These are phyloP conservation scores for Actinidia arguta DNA, from an alignment of 179 eudicot genomes.

Conservation along the genomic window DNA sequence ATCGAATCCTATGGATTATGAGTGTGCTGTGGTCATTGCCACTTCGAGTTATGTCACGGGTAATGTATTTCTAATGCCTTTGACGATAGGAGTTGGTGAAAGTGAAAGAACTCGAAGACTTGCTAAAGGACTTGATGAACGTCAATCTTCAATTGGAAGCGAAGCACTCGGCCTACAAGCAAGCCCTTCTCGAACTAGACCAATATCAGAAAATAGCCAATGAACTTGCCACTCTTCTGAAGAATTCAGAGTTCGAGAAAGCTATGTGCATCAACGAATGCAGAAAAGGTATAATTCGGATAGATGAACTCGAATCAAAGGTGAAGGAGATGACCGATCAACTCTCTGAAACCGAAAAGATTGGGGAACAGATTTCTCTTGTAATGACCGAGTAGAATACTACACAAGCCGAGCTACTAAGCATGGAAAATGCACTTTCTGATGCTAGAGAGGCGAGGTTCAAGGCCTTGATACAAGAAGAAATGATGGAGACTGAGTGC, in stretches of 20 bases:
- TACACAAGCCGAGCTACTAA: neutral
- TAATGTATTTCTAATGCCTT: neutral
- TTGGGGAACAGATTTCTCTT: slow-evolving; percentile 15
- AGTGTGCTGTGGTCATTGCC: neutral
- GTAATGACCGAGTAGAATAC: neutral
- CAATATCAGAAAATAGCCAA: slow-evolving; percentile 22
- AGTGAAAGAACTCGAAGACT: slow-evolving; percentile 9
- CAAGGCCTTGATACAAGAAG: slow-evolving; percentile 14
- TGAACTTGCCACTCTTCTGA: slow-evolving; percentile 32
- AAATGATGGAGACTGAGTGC: slow-evolving; percentile 20
- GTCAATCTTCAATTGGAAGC: slow-evolving; percentile 36
- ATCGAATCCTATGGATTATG: no score
- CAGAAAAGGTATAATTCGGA: slow-evolving; percentile 22
- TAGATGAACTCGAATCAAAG: slow-evolving; percentile 35
- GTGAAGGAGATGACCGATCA: slow-evolving; percentile 21
- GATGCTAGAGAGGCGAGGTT: neutral
- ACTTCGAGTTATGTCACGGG: neutral
- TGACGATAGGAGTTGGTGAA: slow-evolving; percentile 20
- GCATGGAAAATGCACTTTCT: neutral
- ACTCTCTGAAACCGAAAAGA: slow-evolving; percentile 10
- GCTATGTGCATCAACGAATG: slow-evolving; percentile 32
- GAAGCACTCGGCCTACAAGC: slow-evolving; percentile 35
- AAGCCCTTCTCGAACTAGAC: slow-evolving; percentile 34
- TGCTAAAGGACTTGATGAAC: slow-evolving; percentile 27
- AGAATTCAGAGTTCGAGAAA: slow-evolving; percentile 34